Conservation (phyloP, 495 filamentous ascomycete genomes). For the Chaetomium cochliodes region DNA sequence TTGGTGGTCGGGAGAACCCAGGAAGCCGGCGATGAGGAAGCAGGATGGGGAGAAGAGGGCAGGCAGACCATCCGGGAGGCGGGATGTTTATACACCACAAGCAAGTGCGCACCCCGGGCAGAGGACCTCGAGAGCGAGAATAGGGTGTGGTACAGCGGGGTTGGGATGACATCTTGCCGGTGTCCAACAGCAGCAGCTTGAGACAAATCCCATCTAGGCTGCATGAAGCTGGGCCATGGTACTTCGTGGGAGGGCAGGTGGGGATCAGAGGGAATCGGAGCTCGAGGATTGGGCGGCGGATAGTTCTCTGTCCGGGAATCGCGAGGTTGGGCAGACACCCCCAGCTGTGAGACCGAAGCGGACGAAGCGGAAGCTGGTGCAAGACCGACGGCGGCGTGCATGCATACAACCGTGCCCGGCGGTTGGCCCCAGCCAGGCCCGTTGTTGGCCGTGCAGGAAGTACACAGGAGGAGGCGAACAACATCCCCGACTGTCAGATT, state of each 20-base stretch:
- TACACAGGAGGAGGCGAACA: constrained; percentile 19
- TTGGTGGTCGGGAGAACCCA: constrained; percentile 33
- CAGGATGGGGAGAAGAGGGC: constrained; percentile 25
- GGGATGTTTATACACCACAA: constrained; percentile 37
- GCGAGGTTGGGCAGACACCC: constrained; percentile 26
- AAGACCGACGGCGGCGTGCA: constrained; percentile 16
- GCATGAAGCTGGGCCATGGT: constrained; percentile 15
- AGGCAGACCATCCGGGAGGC: constrained; percentile 28
- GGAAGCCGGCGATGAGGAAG: constrained; percentile 27
- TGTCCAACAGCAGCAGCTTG: constrained; percentile 23
- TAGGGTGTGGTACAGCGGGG: constrained; percentile 13
- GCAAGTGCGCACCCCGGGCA: neutral
- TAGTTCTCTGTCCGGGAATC: constrained; percentile 5
- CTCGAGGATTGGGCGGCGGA: constrained; percentile 13
- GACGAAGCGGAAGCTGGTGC: constrained; percentile 13
- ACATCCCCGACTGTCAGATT: neutral
- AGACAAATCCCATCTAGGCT: constrained; percentile 18
- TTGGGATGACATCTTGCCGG: constrained; percentile 22
- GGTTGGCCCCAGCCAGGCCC: constrained; percentile 14
- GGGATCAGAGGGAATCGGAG: constrained; percentile 12
- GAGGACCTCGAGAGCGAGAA: constrained; percentile 1
- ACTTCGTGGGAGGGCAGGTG: constrained; percentile 11
- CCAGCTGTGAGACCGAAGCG: constrained; percentile 17
- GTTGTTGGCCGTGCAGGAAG: constrained; percentile 18
- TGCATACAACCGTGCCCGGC: constrained; percentile 8